Conservation (phyloP, 306 rosid genomes). For the Cucumis sativus region Cucumber_9930_V3 NC_026657.2:31510501-31511000, state of each 20-base stretch:
- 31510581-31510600: slow-evolving; percentile 20
- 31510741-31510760: slow-evolving; percentile 11
- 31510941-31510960: slow-evolving; percentile 2
- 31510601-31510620: slow-evolving; percentile 28
- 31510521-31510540: not conserved
- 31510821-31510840: not conserved
- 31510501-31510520: not conserved
- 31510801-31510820: not conserved
- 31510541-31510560: not conserved
- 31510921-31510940: not conserved
- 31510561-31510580: slow-evolving; percentile 15
- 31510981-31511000: not conserved
- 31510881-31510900: not conserved
- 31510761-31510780: slow-evolving; percentile 10
- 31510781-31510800: slow-evolving; percentile 10
- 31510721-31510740: slow-evolving; percentile 22
- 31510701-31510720: slow-evolving; percentile 22
- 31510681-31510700: not conserved
- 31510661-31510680: not conserved
- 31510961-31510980: not conserved
- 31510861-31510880: not conserved
- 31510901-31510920: not conserved
- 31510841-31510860: not conserved
- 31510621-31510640: not conserved
- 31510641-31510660: not conserved